These are phyloP conservation scores for Tolypocladium sp. DNA, from an alignment of 2,329 filamentous ascomycete species.

Conservation along the genomic window DNA sequence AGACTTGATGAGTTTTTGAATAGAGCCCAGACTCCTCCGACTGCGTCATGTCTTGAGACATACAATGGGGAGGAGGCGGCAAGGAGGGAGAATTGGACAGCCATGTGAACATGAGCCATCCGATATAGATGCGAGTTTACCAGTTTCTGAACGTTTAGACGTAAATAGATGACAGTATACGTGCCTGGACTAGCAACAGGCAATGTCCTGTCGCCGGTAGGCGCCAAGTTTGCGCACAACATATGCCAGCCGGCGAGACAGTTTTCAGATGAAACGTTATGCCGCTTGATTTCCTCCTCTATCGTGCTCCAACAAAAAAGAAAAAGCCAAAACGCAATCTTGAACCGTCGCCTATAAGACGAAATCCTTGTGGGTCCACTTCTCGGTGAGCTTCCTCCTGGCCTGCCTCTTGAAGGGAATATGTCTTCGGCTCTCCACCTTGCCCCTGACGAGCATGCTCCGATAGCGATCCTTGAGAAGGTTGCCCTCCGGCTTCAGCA, in stretches of 20 bases:
- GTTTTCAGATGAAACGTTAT: background rate
- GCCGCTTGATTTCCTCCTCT: background rate
- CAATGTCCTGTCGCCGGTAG: background rate
- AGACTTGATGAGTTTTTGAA: conserved; percentile 46
- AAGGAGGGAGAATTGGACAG: background rate
- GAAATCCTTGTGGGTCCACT: conserved; percentile 98
- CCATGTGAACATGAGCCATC: background rate
- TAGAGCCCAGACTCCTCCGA: background rate
- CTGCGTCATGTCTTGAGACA: too few relatives aligned
- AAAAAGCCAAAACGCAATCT: background rate
- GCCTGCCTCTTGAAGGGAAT: conserved; percentile 75
- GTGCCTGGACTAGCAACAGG: background rate
- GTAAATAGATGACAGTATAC: background rate
- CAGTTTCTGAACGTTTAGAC: background rate
- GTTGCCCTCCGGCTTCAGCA: conserved; percentile 93
- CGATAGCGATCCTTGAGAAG: conserved; percentile 85
- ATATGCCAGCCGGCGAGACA: background rate
- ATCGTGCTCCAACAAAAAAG: background rate
- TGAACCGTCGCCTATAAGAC: conserved; percentile 11
- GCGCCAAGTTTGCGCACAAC: background rate
- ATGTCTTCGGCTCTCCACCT: conserved; percentile 73
- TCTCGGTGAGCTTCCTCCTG: conserved; percentile 78
- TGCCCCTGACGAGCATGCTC: conserved; percentile 79
- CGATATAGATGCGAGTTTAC: background rate
- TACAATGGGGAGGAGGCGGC: background rate